These are phyloP conservation scores for Thalassiosira exigua DNA, from an alignment of 352 stramenopile species.

Conservation along the genomic window DNA sequence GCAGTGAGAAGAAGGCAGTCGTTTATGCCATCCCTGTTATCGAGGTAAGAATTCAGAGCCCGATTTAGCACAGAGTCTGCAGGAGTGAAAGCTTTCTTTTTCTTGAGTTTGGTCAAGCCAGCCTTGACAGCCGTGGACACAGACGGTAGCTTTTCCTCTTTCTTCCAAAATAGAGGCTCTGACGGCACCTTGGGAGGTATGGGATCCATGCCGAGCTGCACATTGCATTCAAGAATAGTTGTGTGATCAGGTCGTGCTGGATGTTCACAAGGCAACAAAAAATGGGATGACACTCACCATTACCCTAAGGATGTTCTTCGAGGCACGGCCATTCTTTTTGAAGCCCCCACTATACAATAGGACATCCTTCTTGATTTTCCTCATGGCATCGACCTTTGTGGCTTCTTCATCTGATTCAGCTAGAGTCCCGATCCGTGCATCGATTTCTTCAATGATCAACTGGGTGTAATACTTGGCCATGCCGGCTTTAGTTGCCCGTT, in stretches of 20 bases:
- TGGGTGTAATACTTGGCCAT: conserved; percentile 29
- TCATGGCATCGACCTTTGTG: conserved; percentile 32
- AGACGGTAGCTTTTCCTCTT: conserved; percentile 44
- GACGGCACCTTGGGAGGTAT: conserved; percentile 44
- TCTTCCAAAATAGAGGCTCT: conserved; percentile 46
- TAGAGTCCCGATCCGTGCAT: conserved; percentile 35
- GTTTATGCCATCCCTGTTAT: conserved; percentile 49
- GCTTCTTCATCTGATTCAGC: conserved; percentile 28
- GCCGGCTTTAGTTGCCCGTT: conserved; percentile 29
- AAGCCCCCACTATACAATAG: conserved; percentile 52
- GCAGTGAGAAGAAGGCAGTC: conserved; percentile 54
- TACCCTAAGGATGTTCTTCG: conserved; percentile 82
- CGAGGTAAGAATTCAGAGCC: conserved; percentile 36
- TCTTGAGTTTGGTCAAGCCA: conserved; percentile 54
- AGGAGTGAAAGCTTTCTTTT: conserved; percentile 50
- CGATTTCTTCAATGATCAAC: conserved; percentile 46
- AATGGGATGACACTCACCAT: conserved; percentile 54
- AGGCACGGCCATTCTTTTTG: conserved; percentile 34
- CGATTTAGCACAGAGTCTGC: conserved; percentile 54
- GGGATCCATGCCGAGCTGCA: conserved; percentile 55
- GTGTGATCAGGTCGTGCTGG: too few species aligned
- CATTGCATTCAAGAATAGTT: conserved; percentile 10
- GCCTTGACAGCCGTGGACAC: conserved; percentile 28
- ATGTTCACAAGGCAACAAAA: not conserved
- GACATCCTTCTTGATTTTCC: conserved; percentile 69